Base-by-base conservation (phyloP, 176 grass and related monocot species). In the Typha latifolia region DNA sequence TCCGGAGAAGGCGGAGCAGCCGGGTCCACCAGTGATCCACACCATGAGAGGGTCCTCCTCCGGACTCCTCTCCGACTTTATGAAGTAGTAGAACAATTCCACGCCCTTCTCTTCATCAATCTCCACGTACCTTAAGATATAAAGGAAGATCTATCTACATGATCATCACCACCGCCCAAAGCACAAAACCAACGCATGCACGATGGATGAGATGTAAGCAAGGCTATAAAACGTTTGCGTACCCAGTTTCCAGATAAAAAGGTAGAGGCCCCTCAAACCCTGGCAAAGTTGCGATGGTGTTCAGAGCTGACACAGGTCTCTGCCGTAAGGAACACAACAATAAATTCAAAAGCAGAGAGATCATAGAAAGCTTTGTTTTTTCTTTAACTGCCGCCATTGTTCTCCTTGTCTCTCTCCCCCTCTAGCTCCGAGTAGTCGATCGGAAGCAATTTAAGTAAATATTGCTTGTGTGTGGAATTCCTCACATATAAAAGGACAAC, bases 1-100 rank as follows among this genome's bases (percentile, higher is more conserved):
- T 12, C 59, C 80, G 37, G 47, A 32, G 61, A 82, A 50, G 21
- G 6, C 74, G 0, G 75, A 79, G 71, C 89, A 91, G 3, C 69
- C 49, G 3, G 32, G 80, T 1, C 84, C 81, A 0, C 81, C 84
- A 0, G 72, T 16, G 16, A 84, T 73, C 83, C 84, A 86, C 1
- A 91, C 32, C 14, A 86, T 0, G 10, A 86, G 3, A 0, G 80
- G 66, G 16, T 86, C 89, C 8, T 37, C 61, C 23, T 47, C 12
- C 2, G 89, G 89, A 8, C 49, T 82, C 48, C 81, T 29, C 71
- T 92, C 78, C 3, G 89, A 85, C 52, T 77, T 64, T 4, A 85
- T 50, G 61, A 84, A 87, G 14, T 91, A 91, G 81, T 91, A 91
- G 78, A 91, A 91, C 47, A 91, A 74, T 64, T 87, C 67, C 3